Base-by-base conservation (phyloP, 2,329 filamentous ascomycete genomes). In the Biscogniauxia marginata region DNA sequence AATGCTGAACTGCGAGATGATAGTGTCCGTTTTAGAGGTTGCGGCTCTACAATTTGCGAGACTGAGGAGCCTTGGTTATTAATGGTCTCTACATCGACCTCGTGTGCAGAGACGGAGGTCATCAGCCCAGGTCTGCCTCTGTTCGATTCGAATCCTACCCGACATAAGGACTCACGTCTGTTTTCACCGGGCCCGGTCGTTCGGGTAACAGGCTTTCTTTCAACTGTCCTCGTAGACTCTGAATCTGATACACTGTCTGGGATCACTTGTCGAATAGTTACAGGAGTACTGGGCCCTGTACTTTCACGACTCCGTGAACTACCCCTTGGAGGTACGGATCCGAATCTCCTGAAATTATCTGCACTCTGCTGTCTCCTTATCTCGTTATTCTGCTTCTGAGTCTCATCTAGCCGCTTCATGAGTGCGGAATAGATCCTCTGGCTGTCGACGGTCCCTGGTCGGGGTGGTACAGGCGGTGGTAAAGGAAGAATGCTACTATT, bases 341-440 rank as follows among this genome's bases (percentile, higher is more conserved):
- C 56, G 18, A 52, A 50, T n/a, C 55, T 52, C 13, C 62, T 49
- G 16, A 64, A 53, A 20, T 59, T 52, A 16, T 64, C 59, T 30
- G 52, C 20, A 30, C 52, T 70, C 2, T 51, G 57, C 49, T 65
- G 60, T 18, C 56, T 56, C 45, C 67, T 61, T 7, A 64, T 57
- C 16, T 67, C 57, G 13, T 63, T 49, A 0, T 58, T 60, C n/a
- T 61, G 50, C 3, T 68, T 63, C 21, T 72, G 73, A 1, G 73
- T 75, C 9, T 79, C 75, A 8, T 76, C 70, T 45, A 84, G 70
- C 30, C 78, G 76, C 58, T 82, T 82, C 72, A 88, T 83, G n/a
- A 89, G 72, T 1, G 85, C 86, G 5, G 83, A 84, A 64, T 86
- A 88, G 3, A 89, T 77, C 34, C 81, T 78, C 43, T 84, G 78